Conservation (phyloP, 108 stramenopile species). For the Thalassiosira profunda region DNA sequence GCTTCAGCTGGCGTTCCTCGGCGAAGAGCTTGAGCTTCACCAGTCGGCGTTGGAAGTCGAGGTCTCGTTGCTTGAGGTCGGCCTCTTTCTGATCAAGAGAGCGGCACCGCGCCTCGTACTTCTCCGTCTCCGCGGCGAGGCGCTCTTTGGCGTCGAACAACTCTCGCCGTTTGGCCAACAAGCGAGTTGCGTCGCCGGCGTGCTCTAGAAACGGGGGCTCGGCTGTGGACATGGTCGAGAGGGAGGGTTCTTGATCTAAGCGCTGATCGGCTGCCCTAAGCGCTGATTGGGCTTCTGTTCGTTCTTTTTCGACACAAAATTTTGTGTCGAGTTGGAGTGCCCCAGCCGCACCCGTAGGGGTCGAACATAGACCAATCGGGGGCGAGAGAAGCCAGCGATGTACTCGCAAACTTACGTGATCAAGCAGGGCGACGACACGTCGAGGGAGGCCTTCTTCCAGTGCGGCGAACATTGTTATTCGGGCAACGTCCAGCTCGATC, state of each 20-base stretch:
- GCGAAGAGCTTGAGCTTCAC: conserved; percentile 6
- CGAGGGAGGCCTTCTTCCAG: conserved; percentile 58
- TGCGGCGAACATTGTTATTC: conserved; percentile 84
- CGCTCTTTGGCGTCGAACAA: conserved; percentile 32
- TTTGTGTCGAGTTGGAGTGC: no score
- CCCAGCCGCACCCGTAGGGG: no score
- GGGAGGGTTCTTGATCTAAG: no score
- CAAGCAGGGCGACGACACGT: conserved; percentile 4
- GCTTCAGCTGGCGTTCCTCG: conserved; percentile 14
- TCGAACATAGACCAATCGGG: no score
- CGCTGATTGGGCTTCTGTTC: no score
- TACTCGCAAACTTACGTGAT: conserved; percentile 47
- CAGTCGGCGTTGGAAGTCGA: conserved; percentile 27
- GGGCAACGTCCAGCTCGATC: conserved; percentile 59
- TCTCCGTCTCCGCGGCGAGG: conserved; percentile 7
- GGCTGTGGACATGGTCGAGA: not conserved
- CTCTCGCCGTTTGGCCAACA: conserved; percentile 32
- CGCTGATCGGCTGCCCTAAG: not conserved
- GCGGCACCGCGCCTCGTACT: not conserved
- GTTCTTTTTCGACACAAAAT: no score
- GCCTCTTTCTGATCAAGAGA: conserved; percentile 14
- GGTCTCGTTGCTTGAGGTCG: conserved; percentile 1
- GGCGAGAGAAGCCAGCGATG: no score
- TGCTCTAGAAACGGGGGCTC: conserved; percentile 31
- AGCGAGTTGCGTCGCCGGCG: conserved; percentile 38